Evolutionary conservation across 148 eudicot species (phyloP).

Genomic region (Suaeda aralocaspica): DNA sequence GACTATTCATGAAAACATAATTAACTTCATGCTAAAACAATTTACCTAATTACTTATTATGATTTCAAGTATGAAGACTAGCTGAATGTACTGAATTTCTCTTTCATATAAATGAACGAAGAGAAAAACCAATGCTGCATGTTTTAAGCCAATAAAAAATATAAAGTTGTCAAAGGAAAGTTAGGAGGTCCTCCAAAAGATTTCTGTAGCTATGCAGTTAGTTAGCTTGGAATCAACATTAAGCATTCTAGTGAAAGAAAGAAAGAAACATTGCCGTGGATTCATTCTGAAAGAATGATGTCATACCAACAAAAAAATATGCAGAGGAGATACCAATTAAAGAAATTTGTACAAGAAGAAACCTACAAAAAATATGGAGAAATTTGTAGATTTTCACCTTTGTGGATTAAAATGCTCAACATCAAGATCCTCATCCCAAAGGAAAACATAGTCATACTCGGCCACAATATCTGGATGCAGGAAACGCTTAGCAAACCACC

Average conservation of each 20-base stretch:
- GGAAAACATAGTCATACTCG: constrained; percentile 62
- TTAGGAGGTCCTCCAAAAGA: too few species aligned
- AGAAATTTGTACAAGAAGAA: not conserved
- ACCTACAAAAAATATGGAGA: not conserved
- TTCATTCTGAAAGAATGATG: too few species aligned
- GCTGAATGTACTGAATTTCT: too few species aligned
- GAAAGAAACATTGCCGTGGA: too few species aligned
- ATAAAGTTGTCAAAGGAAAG: too few species aligned
- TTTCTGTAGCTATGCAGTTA: too few species aligned
- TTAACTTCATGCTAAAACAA: not conserved
- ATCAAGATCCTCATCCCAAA: constrained; percentile 87
- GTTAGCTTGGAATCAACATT: too few species aligned
- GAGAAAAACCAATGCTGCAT: too few species aligned
- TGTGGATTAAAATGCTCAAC: constrained; percentile 61
- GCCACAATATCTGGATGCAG: constrained; percentile 79
- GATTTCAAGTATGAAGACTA: not conserved
- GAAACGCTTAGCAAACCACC: constrained; percentile 96
- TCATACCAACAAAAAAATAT: too few species aligned
- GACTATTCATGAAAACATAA: not conserved
- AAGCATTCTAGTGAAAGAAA: too few species aligned
- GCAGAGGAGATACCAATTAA: not conserved
- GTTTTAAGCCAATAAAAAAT: too few species aligned
- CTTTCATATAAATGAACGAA: too few species aligned
- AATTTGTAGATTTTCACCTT: constrained; percentile 35
- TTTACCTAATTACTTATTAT: not conserved